Conservation (phyloP, 192 early-diverging fungal genomes). For the Dissophora ornata region DNA sequence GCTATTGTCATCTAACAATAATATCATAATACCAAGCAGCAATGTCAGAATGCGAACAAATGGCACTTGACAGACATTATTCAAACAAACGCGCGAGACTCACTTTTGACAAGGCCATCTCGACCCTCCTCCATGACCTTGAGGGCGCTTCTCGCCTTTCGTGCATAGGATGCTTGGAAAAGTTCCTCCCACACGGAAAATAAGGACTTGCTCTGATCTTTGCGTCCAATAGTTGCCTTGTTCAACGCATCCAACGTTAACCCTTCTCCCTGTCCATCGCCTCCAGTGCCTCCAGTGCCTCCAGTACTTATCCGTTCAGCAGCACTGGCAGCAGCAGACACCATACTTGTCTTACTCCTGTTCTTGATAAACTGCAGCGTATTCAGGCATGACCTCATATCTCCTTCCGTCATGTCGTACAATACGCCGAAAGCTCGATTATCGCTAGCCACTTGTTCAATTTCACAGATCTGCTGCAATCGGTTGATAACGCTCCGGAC, state of each 20-base stretch:
- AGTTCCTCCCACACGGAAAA: conserved; percentile 88
- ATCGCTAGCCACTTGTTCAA: conserved; percentile 80
- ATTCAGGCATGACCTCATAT: conserved; percentile 90
- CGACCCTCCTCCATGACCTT: conserved; percentile 45
- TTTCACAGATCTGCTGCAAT: conserved; percentile 82
- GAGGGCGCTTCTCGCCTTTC: conserved; percentile 35
- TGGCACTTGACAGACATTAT: no score
- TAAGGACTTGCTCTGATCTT: conserved; percentile 83
- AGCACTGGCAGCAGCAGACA: not conserved
- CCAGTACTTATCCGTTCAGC: conserved; percentile 5
- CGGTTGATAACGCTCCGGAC: conserved; percentile 74
- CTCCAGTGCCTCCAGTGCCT: not conserved
- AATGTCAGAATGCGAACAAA: no score
- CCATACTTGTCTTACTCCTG: conserved; percentile 15
- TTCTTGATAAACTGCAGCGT: conserved; percentile 77
- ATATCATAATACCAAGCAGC: not conserved
- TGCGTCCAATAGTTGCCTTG: conserved; percentile 70
- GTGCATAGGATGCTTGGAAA: conserved; percentile 64
- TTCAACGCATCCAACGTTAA: conserved; percentile 62
- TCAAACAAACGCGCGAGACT: not conserved
- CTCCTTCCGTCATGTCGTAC: conserved; percentile 83
- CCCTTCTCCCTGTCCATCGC: conserved; percentile 7
- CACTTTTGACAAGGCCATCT: conserved; percentile 44
- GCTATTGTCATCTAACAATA: conserved; percentile 43
- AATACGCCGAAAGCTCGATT: conserved; percentile 79